These are phyloP conservation scores for Microthyrium microscopicum DNA, from an alignment of 2,329 filamentous ascomycete species.

Conservation along the genomic window DNA sequence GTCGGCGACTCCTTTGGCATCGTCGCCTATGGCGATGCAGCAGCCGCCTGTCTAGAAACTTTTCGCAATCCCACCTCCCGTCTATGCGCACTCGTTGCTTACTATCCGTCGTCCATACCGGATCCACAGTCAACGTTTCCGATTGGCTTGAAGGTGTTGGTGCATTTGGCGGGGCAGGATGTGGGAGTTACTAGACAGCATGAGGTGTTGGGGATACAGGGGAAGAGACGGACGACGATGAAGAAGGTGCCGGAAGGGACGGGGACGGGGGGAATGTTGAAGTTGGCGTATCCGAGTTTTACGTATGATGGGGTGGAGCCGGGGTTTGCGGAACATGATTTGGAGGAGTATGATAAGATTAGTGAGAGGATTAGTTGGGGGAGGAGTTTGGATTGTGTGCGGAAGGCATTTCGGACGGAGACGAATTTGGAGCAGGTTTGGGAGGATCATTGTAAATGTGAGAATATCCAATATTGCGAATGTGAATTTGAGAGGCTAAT, in stretches of 20 bases:
- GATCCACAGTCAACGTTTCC: constrained; percentile 29
- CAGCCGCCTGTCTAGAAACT: constrained; percentile 40
- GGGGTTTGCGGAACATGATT: constrained; percentile 55
- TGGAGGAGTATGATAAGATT: constrained; percentile 50
- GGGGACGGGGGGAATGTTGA: constrained; percentile 28
- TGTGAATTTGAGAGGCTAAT: neutral
- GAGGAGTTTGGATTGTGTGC: constrained; percentile 42
- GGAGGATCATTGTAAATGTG: constrained; percentile 18
- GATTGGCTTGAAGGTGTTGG: constrained; percentile 30
- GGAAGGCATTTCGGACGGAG: constrained; percentile 40
- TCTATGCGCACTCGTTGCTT: constrained; percentile 43
- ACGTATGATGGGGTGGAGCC: constrained; percentile 39
- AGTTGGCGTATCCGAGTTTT: constrained; percentile 25
- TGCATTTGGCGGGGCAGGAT: constrained; percentile 37
- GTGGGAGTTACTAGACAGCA: constrained; percentile 33
- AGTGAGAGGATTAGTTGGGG: constrained; percentile 51
- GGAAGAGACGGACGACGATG: constrained; percentile 30
- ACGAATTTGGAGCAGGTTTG: constrained; percentile 28
- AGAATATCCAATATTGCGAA: constrained; percentile 1
- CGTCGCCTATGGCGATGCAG: constrained; percentile 46
- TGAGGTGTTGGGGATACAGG: constrained; percentile 36
- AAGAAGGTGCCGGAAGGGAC: constrained; percentile 34
- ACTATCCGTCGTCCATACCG: constrained; percentile 45
- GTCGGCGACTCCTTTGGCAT: constrained; percentile 43
- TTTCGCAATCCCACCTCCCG: constrained; percentile 39